phyloP scores from a whole-genome alignment of 495 filamentous ascomycete species.

The Xylaria venustula region DNA sequence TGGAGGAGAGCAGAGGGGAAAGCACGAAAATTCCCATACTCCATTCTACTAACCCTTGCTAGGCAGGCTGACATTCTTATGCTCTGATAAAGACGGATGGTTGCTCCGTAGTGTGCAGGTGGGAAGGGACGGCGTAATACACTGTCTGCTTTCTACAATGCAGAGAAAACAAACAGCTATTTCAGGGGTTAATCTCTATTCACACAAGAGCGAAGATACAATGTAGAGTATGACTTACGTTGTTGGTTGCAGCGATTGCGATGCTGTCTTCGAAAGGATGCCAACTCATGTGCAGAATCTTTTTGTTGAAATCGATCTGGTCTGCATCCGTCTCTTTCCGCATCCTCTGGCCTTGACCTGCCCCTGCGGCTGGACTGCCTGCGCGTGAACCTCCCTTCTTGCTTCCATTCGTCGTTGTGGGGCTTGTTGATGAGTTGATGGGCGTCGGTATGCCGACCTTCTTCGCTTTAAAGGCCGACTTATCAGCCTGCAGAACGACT shows the following conservation, averaged over 20 bases:
- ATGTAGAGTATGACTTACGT: slow-evolving; percentile 61
- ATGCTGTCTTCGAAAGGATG: slow-evolving; percentile 99
- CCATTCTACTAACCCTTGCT: not conserved
- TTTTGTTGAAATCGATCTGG: slow-evolving; percentile 99
- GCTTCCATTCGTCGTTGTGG: slow-evolving; percentile 66
- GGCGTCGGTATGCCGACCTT: slow-evolving; percentile 97
- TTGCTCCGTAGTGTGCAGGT: slow-evolving; percentile 10
- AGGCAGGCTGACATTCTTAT: not conserved
- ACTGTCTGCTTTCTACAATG: slow-evolving; percentile 59
- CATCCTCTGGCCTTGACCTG: slow-evolving; percentile 88
- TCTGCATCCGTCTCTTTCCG: slow-evolving; percentile 98
- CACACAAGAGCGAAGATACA: not conserved
- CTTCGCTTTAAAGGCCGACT: slow-evolving; percentile 99
- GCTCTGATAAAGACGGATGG: slow-evolving; percentile 17
- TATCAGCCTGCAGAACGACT: slow-evolving; percentile 95
- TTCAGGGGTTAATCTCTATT: slow-evolving; percentile 22
- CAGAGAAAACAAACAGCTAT: slow-evolving; percentile 97
- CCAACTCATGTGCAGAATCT: slow-evolving; percentile 99
- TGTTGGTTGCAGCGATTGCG: slow-evolving; percentile 98
- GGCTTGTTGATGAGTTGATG: slow-evolving; percentile 77
- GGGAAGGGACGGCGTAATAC: not conserved
- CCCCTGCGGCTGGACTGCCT: slow-evolving; percentile 80
- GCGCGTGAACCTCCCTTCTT: slow-evolving; percentile 84
- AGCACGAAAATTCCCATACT: not conserved
- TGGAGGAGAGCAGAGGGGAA: not conserved